Percentiles rank a stretch among this genome's conserved stretches.
phyloP scores from a whole-genome alignment of 2,329 filamentous ascomycete species.

The Pleochaeta shiraiana region DNA sequence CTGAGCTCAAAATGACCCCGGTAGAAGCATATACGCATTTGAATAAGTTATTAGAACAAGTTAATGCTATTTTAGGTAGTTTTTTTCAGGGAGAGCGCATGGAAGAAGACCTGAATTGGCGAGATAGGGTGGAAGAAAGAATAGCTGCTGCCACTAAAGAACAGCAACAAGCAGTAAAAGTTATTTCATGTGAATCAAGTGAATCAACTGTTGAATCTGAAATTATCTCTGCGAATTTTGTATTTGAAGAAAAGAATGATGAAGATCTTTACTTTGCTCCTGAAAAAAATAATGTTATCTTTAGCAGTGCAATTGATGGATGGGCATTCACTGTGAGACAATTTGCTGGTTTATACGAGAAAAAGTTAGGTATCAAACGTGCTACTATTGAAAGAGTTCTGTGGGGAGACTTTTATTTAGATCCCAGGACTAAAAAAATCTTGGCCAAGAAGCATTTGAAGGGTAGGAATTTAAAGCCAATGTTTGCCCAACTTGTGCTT shows the following conservation, averaged over 20 bases:
- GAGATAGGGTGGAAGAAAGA: slow-evolving; percentile 75
- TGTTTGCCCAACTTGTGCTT: slow-evolving; percentile 92
- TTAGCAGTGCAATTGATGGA: slow-evolving; percentile 93
- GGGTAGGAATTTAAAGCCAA: slow-evolving; percentile 74
- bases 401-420: slow-evolving; percentile 93
- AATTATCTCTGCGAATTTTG: slow-evolving; percentile 33
- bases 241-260: slow-evolving; percentile 81
- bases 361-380: slow-evolving; percentile 89
- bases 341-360: slow-evolving; percentile 84
- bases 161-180: slow-evolving; percentile 21
- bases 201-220: slow-evolving; percentile 23
- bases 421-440: slow-evolving; percentile 92
- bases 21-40: slow-evolving; percentile 76
- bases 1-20: slow-evolving; percentile 85
- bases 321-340: slow-evolving; percentile 97
- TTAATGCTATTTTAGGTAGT: slow-evolving; percentile 91
- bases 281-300: slow-evolving; percentile 98
- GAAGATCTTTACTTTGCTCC: slow-evolving; percentile 97
- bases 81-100: slow-evolving; percentile 97
- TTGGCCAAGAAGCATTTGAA: slow-evolving; percentile 82
- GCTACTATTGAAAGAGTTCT: slow-evolving; percentile 75
- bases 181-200: slow-evolving; percentile 14
- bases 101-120: slow-evolving; percentile 95
- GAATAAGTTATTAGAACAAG: slow-evolving; percentile 75
- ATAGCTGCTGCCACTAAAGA: slow-evolving; percentile 50